phyloP scores from a whole-genome alignment of 1,139 yeast genomes.

The Wickerhamomyces sp. region DNA sequence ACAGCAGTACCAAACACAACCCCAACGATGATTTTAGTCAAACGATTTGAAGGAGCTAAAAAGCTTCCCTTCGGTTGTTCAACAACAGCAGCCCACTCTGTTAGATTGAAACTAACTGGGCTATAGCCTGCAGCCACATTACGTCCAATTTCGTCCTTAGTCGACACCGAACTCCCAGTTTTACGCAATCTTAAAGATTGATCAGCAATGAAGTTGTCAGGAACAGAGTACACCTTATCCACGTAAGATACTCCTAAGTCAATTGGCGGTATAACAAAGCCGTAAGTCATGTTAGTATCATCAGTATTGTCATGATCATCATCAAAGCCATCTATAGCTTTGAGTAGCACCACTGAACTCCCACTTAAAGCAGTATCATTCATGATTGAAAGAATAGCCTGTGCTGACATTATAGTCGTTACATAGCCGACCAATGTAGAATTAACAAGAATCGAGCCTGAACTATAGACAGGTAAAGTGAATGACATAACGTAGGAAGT shows the following conservation, averaged over 20 bases:
- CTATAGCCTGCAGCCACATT: slow-evolving; percentile 71
- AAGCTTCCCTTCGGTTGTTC: slow-evolving; percentile 60
- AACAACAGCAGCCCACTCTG: slow-evolving; percentile 74
- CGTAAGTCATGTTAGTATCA: slow-evolving; percentile 27
- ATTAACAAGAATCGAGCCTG: slow-evolving; percentile 61
- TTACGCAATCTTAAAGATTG: slow-evolving; percentile 34
- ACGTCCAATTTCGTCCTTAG: slow-evolving; percentile 37
- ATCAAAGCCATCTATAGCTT: slow-evolving; percentile 23
- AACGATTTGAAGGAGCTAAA: slow-evolving; percentile 54
- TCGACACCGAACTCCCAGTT: slow-evolving; percentile 48
- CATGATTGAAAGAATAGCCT: slow-evolving; percentile 44
- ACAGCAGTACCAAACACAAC: slow-evolving; percentile 77
- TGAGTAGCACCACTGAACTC: slow-evolving; percentile 31
- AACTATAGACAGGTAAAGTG: slow-evolving; percentile 63
- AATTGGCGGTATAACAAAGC: slow-evolving; percentile 30
- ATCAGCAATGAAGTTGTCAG: slow-evolving; percentile 30
- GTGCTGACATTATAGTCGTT: slow-evolving; percentile 60
- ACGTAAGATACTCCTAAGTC: not conserved
- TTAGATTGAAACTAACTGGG: slow-evolving; percentile 42
- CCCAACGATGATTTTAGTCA: slow-evolving; percentile 70
- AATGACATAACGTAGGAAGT: slow-evolving; percentile 31
- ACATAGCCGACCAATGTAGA: slow-evolving; percentile 68
- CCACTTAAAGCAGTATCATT: slow-evolving; percentile 41
- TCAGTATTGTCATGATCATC: slow-evolving; percentile 14
- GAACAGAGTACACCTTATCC: slow-evolving; percentile 1